A percentile compares a stretch with the other conserved stretches of the same genome.
phyloP scores from a whole-genome alignment of 805 yeast genomes.

The Nakazawaea molendinolei region DNA sequence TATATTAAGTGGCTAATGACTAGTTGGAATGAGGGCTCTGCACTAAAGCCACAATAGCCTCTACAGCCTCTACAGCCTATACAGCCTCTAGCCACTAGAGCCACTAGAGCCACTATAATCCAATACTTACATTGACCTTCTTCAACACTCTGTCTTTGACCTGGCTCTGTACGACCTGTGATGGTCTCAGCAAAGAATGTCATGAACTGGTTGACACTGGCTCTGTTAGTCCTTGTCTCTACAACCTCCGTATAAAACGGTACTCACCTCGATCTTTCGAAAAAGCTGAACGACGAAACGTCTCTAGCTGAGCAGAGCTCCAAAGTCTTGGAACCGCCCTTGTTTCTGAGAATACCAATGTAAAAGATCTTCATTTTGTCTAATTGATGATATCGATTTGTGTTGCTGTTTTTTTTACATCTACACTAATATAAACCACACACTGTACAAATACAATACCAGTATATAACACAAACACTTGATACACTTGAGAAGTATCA shows the following conservation, averaged over 20 bases:
- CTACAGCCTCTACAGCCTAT: too few species aligned
- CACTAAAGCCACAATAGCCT: too few species aligned
- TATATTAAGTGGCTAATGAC: too few species aligned
- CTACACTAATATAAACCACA: too few species aligned
- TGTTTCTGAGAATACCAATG: conserved; percentile 74
- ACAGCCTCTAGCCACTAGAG: too few species aligned
- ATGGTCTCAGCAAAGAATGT: conserved; percentile 90
- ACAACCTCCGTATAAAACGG: not conserved
- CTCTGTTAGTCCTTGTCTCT: not conserved
- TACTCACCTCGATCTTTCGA: conserved; percentile 57
- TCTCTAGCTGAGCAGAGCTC: conserved; percentile 80
- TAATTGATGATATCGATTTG: not conserved
- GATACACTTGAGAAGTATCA: too few species aligned
- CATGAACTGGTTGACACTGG: conserved; percentile 84
- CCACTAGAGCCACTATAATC: too few species aligned
- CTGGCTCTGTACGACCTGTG: conserved; percentile 77
- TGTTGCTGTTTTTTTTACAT: too few species aligned
- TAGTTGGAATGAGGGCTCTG: too few species aligned
- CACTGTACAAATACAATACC: too few species aligned
- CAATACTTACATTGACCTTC: conserved; percentile 48
- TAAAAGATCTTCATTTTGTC: conserved; percentile 78
- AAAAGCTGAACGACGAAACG: conserved; percentile 79
- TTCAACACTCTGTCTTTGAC: conserved; percentile 91
- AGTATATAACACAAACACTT: too few species aligned
- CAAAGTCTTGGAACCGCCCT: conserved; percentile 51